Evolutionary conservation across 2,329 filamentous ascomycete genomes (phyloP).

Genomic region (Alternaria atra): DNA sequence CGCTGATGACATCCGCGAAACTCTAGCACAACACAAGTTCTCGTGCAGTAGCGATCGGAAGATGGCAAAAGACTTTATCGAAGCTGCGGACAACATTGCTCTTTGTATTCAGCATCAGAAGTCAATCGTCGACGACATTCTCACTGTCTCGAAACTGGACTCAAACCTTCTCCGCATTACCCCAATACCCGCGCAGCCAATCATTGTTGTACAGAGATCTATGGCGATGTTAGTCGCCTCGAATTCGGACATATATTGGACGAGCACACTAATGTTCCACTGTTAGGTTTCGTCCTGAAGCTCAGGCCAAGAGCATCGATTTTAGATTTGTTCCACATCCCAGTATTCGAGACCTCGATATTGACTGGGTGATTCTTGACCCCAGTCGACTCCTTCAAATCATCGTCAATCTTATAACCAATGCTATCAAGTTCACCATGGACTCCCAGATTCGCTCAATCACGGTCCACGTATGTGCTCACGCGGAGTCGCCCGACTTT

Average conservation of each 20-base stretch:
- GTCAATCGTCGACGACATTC: slow-evolving; percentile 46
- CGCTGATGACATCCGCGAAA: slow-evolving; percentile 44
- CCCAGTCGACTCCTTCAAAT: slow-evolving; percentile 56
- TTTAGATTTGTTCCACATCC: slow-evolving; percentile 44
- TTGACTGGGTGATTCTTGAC: slow-evolving; percentile 55
- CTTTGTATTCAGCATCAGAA: slow-evolving; percentile 49
- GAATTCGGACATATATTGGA: neutral
- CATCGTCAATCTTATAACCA: slow-evolving; percentile 55
- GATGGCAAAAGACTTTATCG: slow-evolving; percentile 36
- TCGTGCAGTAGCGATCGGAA: slow-evolving; percentile 17
- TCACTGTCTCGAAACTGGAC: slow-evolving; percentile 47
- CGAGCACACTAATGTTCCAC: neutral
- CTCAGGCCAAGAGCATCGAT: slow-evolving; percentile 41
- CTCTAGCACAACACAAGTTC: slow-evolving; percentile 32
- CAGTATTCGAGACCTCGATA: slow-evolving; percentile 43
- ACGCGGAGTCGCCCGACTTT: slow-evolving; percentile 43
- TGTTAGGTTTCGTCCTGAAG: slow-evolving; percentile 41
- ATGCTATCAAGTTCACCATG: slow-evolving; percentile 59
- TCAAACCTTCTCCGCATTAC: slow-evolving; percentile 44
- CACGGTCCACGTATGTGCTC: slow-evolving; percentile 50
- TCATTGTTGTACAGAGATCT: slow-evolving; percentile 44
- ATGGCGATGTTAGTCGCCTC: slow-evolving; percentile 44
- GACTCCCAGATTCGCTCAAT: slow-evolving; percentile 47
- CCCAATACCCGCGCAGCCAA: slow-evolving; percentile 51
- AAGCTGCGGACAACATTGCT: slow-evolving; percentile 53